These are phyloP conservation scores for Alisma plantagoaquatica DNA, from an alignment of 106 monocot species.

Conservation along the genomic window DNA sequence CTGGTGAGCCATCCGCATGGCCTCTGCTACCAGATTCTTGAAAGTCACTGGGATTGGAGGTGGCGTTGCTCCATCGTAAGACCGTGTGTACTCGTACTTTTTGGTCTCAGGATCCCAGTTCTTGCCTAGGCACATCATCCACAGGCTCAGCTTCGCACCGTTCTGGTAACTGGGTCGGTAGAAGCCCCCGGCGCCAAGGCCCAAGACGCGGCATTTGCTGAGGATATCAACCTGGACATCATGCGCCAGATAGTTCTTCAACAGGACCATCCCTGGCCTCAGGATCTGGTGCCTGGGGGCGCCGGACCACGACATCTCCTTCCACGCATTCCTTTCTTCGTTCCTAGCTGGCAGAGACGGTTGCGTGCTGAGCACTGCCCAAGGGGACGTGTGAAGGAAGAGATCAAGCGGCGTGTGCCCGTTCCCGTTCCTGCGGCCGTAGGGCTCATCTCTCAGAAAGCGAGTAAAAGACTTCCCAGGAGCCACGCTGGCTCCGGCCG, in stretches of 20 bases:
- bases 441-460: too few relatives aligned
- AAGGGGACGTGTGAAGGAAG: too few relatives aligned
- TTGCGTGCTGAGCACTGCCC: too few relatives aligned
- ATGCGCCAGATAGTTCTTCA: constrained; percentile 27
- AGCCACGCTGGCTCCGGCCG: too few relatives aligned
- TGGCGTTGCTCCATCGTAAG: constrained; percentile 34
- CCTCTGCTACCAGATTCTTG: constrained; percentile 25
- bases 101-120: constrained; percentile 63
- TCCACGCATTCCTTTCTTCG: constrained; percentile 29
- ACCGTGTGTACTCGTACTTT: constrained; percentile 26
- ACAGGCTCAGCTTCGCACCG: constrained; percentile 45
- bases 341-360: constrained; percentile 27
- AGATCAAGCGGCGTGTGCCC: too few relatives aligned
- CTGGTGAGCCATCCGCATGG: constrained; percentile 27
- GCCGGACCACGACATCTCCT: background rate
- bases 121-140: constrained; percentile 81
- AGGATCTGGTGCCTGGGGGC: constrained; percentile 10
- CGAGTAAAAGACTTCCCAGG: too few relatives aligned
- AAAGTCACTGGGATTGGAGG: constrained; percentile 41
- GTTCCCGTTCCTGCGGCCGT: too few relatives aligned
- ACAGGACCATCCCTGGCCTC: constrained; percentile 46
- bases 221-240: constrained; percentile 30
- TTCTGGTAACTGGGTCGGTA: constrained; percentile 49
- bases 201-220: constrained; percentile 33
- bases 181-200: constrained; percentile 49